Base-by-base conservation (phyloP, 768 basidiomycete genomes). In the Calocybe indica region DNA sequence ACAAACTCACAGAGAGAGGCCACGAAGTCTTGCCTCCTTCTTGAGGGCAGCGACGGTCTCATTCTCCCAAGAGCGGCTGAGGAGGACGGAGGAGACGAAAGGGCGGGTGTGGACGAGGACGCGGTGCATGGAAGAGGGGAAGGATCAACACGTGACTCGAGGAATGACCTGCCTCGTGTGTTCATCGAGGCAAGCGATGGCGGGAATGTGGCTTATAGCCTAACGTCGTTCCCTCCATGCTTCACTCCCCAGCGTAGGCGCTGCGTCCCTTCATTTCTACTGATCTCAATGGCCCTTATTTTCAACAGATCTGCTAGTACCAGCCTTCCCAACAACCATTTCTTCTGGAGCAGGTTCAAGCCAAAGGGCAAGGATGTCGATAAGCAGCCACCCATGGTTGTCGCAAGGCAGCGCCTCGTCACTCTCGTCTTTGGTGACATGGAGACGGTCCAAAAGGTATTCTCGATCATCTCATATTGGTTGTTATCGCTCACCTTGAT, bases 381-480 rank as follows among this genome's bases (percentile, higher is more conserved):
- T n/a, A 69, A 65, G 46, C 72, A 75, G 29, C 69, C 74, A 1
- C 76, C 76, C 14, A 85, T 87, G 82, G 78, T 85, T 3, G 74
- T 90, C 55, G 73, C 83, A 22, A 70, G 87, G 46, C 84, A 85
- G 55, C 80, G 85, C 51, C 78, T 89, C 54, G 74, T 92, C 55
- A 92, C 90, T 49, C 79, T 92, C 49, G 82, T 80, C 7, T 88
- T 83, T 62, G 85, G 74, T 46, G 90, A 92, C 35, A 88, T 90
- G 83, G 90, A 92, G 68, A 92, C 90, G 6, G 75, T 92, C 49
- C 75, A 83, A 53, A 80, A 85, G 73, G 85, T 83, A 47, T 22
- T 22, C 22, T 22, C 22, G 22, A 22, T 22, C 22, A 22, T 22
- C 4, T 22, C 22, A 22, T 22, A 46, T 71, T 61, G 46, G 29